Evolutionary conservation across 2,329 filamentous ascomycete species (phyloP), one percentile per base, ranked within the genome.

Genomic region (Stemphylium lycopersici): DNA sequence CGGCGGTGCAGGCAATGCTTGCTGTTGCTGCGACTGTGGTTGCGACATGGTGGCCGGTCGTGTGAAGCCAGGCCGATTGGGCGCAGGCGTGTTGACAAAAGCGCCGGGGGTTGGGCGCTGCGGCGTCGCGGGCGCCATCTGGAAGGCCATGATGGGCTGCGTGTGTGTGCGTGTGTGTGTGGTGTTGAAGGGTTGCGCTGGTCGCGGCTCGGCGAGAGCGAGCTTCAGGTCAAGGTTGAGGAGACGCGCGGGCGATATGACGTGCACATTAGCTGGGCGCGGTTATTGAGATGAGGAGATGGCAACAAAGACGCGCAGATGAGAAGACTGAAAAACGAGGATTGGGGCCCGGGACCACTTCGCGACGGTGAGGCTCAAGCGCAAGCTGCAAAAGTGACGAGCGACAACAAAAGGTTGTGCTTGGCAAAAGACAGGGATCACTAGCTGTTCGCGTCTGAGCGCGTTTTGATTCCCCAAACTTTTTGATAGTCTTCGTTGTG

Each of bases 31-130:
- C 38, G 58, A 52, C 34, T 56, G 63, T 36, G 64, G 56, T 49
- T 71, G 67, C 52, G 67, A 62, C 54, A 68, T 58, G 15, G 69
- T 69, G 3, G 65, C 51, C 36, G 60, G 54, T 39, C 70, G 60
- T 42, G 66, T 61, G 39, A 72, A 57, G 36, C 61, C 59, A 24
- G 63, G 72, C 44, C 74, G 63, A 38, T 71, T 70, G 13, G 74
- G 80, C 52, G 87, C 89, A 42, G 90, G 90, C 18, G 90, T 93
- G 67, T 88, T 85, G 69, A 91, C 77, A 71, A 88, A 93, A 67
- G 87, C 87, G 78, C 90, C 90, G 39, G 90, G 90, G 42, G 91
- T 80, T 57, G 85, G 85, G 66, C 89, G 86, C 77, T 88, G 82
- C 34, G 90, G 90, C 52, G 90, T 75, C 63, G 70, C 67, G 34